A percentile compares a stretch with the other conserved stretches of the same genome.
These are phyloP conservation scores for Mycosphaerella arachidis DNA, from an alignment of 2,329 filamentous ascomycete genomes.

Conservation along the genomic window DNA sequence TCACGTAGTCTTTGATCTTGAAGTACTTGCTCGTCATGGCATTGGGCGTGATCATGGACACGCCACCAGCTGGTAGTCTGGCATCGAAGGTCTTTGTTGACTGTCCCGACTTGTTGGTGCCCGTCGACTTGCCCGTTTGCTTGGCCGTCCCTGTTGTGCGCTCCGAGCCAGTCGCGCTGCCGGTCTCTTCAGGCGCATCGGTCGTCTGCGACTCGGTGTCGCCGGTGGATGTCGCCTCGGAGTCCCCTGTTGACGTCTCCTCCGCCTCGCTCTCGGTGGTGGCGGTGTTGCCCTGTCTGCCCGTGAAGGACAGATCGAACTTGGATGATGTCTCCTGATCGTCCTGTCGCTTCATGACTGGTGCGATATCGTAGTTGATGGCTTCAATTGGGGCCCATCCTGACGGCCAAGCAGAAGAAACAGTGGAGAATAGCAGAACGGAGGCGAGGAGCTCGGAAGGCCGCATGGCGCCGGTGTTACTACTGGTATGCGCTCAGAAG, in stretches of 20 bases:
- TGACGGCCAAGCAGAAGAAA: conserved; percentile 29
- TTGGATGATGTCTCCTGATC: conserved; percentile 14
- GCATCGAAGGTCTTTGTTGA: conserved; percentile 47
- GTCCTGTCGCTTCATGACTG: conserved; percentile 26
- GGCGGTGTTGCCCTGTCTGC: conserved; percentile 23
- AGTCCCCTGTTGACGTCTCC: conserved; percentile 15
- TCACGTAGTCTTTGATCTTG: conserved; percentile 60
- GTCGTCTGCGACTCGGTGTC: conserved; percentile 14
- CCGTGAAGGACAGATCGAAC: conserved; percentile 23
- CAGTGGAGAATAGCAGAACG: conserved; percentile 29
- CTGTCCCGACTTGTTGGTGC: conserved; percentile 17
- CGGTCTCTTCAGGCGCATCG: conserved; percentile 1
- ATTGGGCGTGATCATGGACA: conserved; percentile 58
- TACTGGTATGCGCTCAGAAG: conserved; percentile 4
- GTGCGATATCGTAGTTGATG: conserved; percentile 26
- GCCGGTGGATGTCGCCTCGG: conserved; percentile 16
- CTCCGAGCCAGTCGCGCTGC: conserved; percentile 14
- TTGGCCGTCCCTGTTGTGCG: conserved; percentile 20
- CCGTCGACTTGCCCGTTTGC: conserved; percentile 19
- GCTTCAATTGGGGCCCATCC: conserved; percentile 25
- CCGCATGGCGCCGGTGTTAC: conserved; percentile 29
- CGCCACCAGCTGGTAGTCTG: conserved; percentile 53
- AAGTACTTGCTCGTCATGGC: conserved; percentile 52
- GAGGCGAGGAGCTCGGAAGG: conserved; percentile 30
- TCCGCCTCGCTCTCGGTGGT: conserved; percentile 20